Percentiles rank a stretch among this genome's conserved stretches.
Evolutionary conservation across 2,329 filamentous ascomycete genomes (phyloP).

Genomic region (Xylariaceae sp.): DNA sequence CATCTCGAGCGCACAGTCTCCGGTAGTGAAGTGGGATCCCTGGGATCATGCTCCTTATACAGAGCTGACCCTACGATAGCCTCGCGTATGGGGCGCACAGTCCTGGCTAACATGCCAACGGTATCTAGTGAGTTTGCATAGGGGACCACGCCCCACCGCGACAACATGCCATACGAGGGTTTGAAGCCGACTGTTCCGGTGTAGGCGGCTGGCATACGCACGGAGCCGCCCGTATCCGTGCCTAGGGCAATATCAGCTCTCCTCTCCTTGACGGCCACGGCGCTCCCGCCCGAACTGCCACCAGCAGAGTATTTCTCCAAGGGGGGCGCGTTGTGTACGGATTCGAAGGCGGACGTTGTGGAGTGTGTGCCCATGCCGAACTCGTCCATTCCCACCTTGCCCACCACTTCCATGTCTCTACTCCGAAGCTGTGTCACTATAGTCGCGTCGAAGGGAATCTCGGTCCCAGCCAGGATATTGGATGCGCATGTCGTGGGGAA

Average conservation of each 20-base stretch:
- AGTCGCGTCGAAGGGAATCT: constrained; percentile 76
- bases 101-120: constrained; percentile 67
- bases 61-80: constrained; percentile 49
- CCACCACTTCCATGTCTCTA: constrained; percentile 60
- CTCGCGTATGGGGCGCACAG: constrained; percentile 47
- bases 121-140: constrained; percentile 94
- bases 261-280: constrained; percentile 69
- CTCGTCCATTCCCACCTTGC: constrained; percentile 92
- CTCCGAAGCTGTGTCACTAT: constrained; percentile 65
- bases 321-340: constrained; percentile 52
- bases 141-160: constrained; percentile 78
- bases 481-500: constrained; percentile 83
- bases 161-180: constrained; percentile 84
- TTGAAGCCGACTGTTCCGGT: constrained; percentile 82
- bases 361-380: constrained; percentile 93
- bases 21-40: constrained; percentile 71
- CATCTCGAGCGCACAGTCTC: constrained; percentile 50
- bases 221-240: constrained; percentile 89
- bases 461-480: constrained; percentile 63
- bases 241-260: constrained; percentile 65
- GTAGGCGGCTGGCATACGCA: constrained; percentile 83
- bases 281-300: constrained; percentile 91
- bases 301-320: constrained; percentile 57
- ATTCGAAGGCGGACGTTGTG: constrained; percentile 61
- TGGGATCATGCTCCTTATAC: constrained; percentile 55